Conservation (phyloP, 1,284 basidiomycete genomes). For the Termitomyces sp. region DNA sequence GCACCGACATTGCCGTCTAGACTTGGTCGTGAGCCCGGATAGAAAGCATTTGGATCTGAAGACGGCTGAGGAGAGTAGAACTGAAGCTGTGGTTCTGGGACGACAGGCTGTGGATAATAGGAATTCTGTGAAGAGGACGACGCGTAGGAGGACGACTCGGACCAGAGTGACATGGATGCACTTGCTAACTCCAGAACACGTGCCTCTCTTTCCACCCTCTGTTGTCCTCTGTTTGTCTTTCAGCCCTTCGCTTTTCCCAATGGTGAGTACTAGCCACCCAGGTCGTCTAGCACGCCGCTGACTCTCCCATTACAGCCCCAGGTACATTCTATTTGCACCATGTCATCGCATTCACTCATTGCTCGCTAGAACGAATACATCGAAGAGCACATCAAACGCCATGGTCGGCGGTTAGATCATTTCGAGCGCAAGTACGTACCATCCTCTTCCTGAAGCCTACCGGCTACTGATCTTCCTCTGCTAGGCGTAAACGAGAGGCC, state of each 20-base stretch:
- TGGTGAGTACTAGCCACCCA: conserved; percentile 37
- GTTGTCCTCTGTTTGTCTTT: conserved; percentile 28
- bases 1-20: conserved; percentile 64
- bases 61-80: conserved; percentile 58
- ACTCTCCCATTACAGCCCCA: conserved; percentile 52
- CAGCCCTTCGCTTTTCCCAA: conserved; percentile 30
- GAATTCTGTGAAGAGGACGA: conserved; percentile 54
- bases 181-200: conserved; percentile 10
- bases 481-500: conserved; percentile 90
- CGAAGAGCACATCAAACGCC: conserved; percentile 84
- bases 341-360: background rate
- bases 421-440: conserved; percentile 72
- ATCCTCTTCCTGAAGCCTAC: conserved; percentile 7
- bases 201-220: conserved; percentile 18
- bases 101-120: conserved; percentile 48
- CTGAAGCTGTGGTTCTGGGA: conserved; percentile 61
- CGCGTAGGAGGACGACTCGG: conserved; percentile 52
- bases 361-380: conserved; percentile 81
- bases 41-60: conserved; percentile 51
- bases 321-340: conserved; percentile 36
- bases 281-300: conserved; percentile 6
- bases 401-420: conserved; percentile 82
- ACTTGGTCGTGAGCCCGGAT: conserved; percentile 65
- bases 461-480: conserved; percentile 1
- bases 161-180: conserved; percentile 65